Conservation (phyloP, 257 asterid genomes). For the Orobanche coerulescens region DNA sequence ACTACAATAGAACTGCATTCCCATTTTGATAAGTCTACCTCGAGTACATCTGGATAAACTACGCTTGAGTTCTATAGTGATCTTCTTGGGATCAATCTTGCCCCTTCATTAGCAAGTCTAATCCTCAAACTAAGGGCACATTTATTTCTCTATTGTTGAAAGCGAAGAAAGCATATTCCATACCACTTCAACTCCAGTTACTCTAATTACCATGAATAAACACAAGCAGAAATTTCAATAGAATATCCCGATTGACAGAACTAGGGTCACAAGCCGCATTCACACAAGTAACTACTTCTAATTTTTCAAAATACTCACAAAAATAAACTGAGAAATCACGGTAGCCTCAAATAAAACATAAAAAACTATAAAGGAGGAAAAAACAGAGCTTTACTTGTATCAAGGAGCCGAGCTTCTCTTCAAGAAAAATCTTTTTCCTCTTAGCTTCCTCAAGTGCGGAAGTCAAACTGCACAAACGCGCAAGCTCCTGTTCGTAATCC, state of each 20-base stretch:
- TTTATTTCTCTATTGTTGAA: background rate
- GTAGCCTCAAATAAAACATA: background rate
- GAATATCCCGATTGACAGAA: background rate
- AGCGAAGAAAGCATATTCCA: background rate
- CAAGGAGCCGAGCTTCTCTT: slow-evolving; percentile 50
- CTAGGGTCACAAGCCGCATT: slow-evolving; percentile 5
- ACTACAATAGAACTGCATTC: background rate
- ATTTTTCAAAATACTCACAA: background rate
- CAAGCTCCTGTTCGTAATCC: slow-evolving; percentile 85
- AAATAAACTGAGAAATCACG: background rate
- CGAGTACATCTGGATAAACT: background rate
- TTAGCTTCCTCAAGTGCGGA: slow-evolving; percentile 67
- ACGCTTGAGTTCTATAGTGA: background rate
- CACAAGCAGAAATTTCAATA: background rate
- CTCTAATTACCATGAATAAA: background rate
- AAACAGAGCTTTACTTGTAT: slow-evolving; percentile 38
- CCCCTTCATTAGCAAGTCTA: background rate
- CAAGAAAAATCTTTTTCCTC: slow-evolving; percentile 44
- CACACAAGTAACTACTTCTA: background rate
- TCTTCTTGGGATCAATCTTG: background rate
- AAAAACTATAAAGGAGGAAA: background rate
- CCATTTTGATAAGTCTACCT: background rate
- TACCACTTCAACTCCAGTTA: background rate
- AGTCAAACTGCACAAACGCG: slow-evolving; percentile 70
- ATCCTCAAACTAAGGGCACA: background rate